Evolutionary conservation across 768 basidiomycete species (phyloP).

Genomic region (Trametes cingulata): DNA sequence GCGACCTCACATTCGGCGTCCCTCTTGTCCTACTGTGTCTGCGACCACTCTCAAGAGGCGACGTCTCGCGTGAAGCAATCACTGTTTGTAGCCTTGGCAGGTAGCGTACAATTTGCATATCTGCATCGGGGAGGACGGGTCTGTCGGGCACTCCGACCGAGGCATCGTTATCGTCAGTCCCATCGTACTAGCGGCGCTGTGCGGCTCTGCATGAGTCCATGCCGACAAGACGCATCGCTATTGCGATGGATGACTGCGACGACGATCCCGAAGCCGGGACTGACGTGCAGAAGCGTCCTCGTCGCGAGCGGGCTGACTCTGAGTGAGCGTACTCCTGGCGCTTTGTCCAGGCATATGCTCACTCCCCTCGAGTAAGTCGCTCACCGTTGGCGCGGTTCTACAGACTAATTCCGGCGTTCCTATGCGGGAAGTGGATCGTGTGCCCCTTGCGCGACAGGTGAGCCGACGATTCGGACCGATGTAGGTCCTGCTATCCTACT

Average conservation of each 20-base stretch:
- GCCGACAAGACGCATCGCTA: constrained; percentile 41
- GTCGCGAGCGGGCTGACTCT: not conserved
- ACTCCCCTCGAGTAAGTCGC: too few species aligned
- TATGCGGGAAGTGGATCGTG: too few species aligned
- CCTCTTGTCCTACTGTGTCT: too few species aligned
- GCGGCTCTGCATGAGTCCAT: constrained; percentile 30
- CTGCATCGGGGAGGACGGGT: constrained; percentile 15
- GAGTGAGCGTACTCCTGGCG: not conserved
- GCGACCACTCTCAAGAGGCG: too few species aligned
- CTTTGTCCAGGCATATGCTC: not conserved
- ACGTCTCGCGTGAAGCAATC: too few species aligned
- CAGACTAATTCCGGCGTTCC: too few species aligned
- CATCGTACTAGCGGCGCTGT: constrained; percentile 33
- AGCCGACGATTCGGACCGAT: too few species aligned
- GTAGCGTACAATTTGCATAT: not conserved
- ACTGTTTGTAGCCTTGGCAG: too few species aligned
- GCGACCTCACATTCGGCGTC: too few species aligned
- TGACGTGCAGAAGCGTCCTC: constrained; percentile 12
- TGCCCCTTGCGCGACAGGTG: too few species aligned
- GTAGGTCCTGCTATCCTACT: too few species aligned
- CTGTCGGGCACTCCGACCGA: constrained; percentile 19
- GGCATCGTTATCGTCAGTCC: constrained; percentile 38
- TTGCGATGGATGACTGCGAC: constrained; percentile 83
- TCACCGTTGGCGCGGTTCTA: too few species aligned
- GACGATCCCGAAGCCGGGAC: constrained; percentile 42